phyloP scores from a whole-genome alignment of 2,329 filamentous ascomycete species.

The Aspergillus pseudotamarii region DNA sequence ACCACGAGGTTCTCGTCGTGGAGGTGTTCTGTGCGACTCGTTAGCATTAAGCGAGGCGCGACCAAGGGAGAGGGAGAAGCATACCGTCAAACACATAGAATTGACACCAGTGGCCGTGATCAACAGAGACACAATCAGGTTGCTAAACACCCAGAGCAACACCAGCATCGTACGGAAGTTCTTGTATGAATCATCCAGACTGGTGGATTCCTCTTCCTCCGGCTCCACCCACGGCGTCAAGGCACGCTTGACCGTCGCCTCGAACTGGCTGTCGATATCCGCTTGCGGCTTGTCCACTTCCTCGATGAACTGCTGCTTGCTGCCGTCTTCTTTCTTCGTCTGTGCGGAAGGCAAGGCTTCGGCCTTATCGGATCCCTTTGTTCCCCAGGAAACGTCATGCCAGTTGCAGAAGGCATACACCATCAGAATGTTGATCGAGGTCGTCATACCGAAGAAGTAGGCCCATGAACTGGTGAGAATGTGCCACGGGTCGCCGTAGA shows the following conservation, averaged over 20 bases:
- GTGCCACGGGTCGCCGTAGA: conserved; percentile 99
- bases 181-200: conserved; percentile 94
- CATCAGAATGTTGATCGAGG: conserved; percentile 99
- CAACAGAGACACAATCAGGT: conserved; percentile 70
- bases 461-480: conserved; percentile 97
- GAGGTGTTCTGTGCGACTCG: conserved; percentile 59
- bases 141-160: conserved; percentile 94
- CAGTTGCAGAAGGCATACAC: conserved; percentile 99
- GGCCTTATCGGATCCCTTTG: conserved; percentile 95
- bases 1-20: conserved; percentile 75
- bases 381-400: conserved; percentile 99
- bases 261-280: conserved; percentile 97
- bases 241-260: conserved; percentile 91
- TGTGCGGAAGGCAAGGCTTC: conserved; percentile 89
- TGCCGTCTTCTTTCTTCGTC: conserved; percentile 78
- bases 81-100: conserved; percentile 81
- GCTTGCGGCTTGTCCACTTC: conserved; percentile 96
- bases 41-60: not conserved
- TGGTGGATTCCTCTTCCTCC: conserved; percentile 73
- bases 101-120: conserved; percentile 88
- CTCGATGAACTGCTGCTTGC: conserved; percentile 85
- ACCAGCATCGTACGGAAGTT: conserved; percentile 97
- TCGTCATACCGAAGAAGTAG: conserved; percentile 70
- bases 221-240: conserved; percentile 78
- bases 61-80: conserved; percentile 41